phyloP scores from a whole-genome alignment of 2,329 filamentous ascomycete genomes.

The Dendrostoma leiphaemia region DNA sequence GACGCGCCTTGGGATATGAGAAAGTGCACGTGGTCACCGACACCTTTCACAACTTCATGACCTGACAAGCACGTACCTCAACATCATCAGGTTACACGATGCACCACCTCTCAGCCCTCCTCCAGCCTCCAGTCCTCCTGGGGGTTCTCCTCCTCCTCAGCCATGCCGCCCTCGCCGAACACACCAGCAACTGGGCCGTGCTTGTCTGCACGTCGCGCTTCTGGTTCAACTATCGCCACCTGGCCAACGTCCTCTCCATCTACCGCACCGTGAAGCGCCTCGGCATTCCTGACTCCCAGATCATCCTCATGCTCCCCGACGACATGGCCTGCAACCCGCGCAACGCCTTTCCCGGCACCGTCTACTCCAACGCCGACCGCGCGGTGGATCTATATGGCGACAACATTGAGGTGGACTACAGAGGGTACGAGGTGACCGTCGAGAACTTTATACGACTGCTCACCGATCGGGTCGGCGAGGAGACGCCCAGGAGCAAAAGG shows the following conservation, averaged over 20 bases:
- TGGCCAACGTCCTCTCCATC: constrained; percentile 94
- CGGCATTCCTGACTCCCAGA: constrained; percentile 96
- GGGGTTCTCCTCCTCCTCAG: constrained; percentile 46
- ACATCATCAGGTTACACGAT: constrained; percentile 34
- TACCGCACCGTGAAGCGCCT: constrained; percentile 98
- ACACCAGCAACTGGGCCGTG: constrained; percentile 99
- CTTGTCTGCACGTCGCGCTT: constrained; percentile 98
- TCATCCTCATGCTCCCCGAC: constrained; percentile 99
- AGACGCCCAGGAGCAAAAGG: constrained; percentile 92
- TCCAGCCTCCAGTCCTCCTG: constrained; percentile 46
- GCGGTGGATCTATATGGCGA: constrained; percentile 95
- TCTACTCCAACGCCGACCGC: constrained; percentile 97
- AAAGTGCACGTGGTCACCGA: neutral
- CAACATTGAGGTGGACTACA: constrained; percentile 98
- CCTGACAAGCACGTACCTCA: neutral
- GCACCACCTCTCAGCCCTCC: constrained; percentile 44
- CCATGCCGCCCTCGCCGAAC: constrained; percentile 55
- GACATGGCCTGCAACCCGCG: constrained; percentile 99
- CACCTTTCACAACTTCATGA: neutral
- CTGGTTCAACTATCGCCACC: constrained; percentile 99
- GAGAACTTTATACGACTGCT: constrained; percentile 97
- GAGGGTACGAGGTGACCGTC: constrained; percentile 97
- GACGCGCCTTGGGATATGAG: neutral
- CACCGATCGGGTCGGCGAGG: constrained; percentile 90
- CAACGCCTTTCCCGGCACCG: constrained; percentile 95